These are phyloP conservation scores for Penicillium maclennaniae DNA, from an alignment of 495 filamentous ascomycete genomes.

Conservation along the genomic window DNA sequence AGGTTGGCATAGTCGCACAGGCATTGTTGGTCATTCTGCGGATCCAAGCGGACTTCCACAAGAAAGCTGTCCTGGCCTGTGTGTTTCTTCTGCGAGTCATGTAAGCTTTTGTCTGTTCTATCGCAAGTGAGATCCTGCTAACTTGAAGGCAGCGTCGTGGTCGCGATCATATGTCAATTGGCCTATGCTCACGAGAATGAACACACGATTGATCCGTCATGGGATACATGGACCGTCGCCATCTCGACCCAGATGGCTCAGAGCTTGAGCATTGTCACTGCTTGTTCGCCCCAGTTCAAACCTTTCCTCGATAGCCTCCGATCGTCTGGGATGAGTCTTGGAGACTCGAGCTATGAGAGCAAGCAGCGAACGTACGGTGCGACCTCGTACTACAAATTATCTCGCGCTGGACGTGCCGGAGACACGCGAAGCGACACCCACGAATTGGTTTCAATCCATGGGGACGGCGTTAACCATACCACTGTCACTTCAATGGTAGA, in stretches of 20 bases:
- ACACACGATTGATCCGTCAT: slow-evolving; percentile 17
- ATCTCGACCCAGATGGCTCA: slow-evolving; percentile 36
- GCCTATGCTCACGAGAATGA: slow-evolving; percentile 18
- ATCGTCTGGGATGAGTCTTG: slow-evolving; percentile 39
- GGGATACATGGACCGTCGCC: slow-evolving; percentile 26
- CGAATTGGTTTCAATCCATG: slow-evolving; percentile 14
- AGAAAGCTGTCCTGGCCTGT: slow-evolving; percentile 25
- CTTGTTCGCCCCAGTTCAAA: slow-evolving; percentile 45
- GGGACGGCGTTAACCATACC: slow-evolving; percentile 4
- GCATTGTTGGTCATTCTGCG: slow-evolving; percentile 35
- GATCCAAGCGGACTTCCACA: slow-evolving; percentile 30
- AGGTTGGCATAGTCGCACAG: slow-evolving; percentile 35
- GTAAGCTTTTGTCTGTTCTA: slow-evolving; percentile 30
- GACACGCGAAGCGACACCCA: slow-evolving; percentile 15
- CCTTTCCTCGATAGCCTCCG: slow-evolving; percentile 44
- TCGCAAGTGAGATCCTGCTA: too few relatives aligned
- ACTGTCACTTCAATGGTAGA: slow-evolving; percentile 17
- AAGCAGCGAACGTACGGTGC: slow-evolving; percentile 14
- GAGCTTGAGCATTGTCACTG: slow-evolving; percentile 37
- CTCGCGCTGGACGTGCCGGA: slow-evolving; percentile 3
- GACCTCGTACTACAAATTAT: slow-evolving; percentile 1
- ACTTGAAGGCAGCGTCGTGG: slow-evolving; percentile 24
- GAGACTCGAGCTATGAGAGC: slow-evolving; percentile 20
- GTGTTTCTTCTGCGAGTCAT: slow-evolving; percentile 35
- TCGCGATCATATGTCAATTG: slow-evolving; percentile 33